A percentile compares a stretch with the other conserved stretches of the same genome.
Evolutionary conservation across 306 rosid species (phyloP).

Genomic region (Datisca glomerata): DNA sequence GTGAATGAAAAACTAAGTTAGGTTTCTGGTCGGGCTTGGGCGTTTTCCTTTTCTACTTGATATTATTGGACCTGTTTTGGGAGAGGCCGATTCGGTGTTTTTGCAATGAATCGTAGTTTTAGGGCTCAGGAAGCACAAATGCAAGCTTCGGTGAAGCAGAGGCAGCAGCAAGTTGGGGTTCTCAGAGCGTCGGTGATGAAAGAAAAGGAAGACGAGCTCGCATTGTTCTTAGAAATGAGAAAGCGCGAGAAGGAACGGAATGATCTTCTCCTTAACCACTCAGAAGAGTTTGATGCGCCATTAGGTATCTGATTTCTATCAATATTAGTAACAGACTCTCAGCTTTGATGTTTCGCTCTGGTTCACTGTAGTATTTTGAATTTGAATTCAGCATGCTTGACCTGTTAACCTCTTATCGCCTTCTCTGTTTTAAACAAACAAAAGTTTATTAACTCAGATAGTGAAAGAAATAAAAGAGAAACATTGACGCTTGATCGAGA

Average conservation of each 20-base stretch:
- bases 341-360: slow-evolving; percentile 9
- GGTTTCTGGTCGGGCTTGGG: slow-evolving; percentile 13
- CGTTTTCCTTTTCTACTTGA: slow-evolving; percentile 11
- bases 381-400: neutral
- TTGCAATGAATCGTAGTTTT: slow-evolving; percentile 79
- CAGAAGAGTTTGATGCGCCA: slow-evolving; percentile 61
- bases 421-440: neutral
- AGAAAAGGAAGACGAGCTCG: slow-evolving; percentile 77
- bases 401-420: neutral
- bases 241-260: slow-evolving; percentile 81
- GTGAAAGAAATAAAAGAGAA: neutral
- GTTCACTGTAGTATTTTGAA: neutral
- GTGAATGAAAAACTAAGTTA: slow-evolving; percentile 13
- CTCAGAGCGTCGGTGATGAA: slow-evolving; percentile 31
- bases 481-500: neutral
- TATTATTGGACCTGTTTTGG: slow-evolving; percentile 4
- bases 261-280: slow-evolving; percentile 62
- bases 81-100: slow-evolving; percentile 18
- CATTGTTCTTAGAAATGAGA: slow-evolving; percentile 7
- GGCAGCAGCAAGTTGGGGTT: slow-evolving; percentile 20
- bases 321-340: neutral
- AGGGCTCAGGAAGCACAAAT: slow-evolving; percentile 59
- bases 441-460: neutral
- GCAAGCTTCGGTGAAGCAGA: slow-evolving; percentile 9
- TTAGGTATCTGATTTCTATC: slow-evolving; percentile 33